Base-by-base conservation (phyloP, 2,329 filamentous ascomycete genomes). In the Uncinocarpus reesii region DNA sequence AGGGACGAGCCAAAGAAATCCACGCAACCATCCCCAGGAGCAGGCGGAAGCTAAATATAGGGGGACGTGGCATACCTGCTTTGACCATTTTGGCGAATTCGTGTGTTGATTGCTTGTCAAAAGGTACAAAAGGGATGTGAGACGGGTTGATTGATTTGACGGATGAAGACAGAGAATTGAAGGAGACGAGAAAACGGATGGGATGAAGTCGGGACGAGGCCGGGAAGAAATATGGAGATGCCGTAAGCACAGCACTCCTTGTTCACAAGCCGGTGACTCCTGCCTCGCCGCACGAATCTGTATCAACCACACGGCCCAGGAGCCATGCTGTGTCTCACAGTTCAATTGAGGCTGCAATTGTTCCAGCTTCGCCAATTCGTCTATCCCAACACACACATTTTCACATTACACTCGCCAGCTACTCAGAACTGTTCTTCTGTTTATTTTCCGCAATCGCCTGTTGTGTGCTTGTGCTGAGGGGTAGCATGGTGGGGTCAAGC, bases 31-130 rank as follows among this genome's bases (percentile, higher is more conserved):
- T 4, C 15, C 16, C 16, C 28, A 15, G 24, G n/a, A 11, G 21
- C 16, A 45, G 20, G 45, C 26, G 26, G 28, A 41, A 44, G 24
- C 40, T 28, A 28, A 20, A 29, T 20, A 36, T 28, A 56, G 49
- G 49, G 46, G 52, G 23, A 47, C 43, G 43, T 20, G 28, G 79
- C 84, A 66, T 80, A 94, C 87, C 86, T 75, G 90, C 89, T 80
- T 95, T 95, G 78, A 95, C 89, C 89, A 95, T 95, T 81, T 81
- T 95, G 84, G 74, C 73, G 74, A 73, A 74, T 71, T 65, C 59
- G 64, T 31, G 28, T 42, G 10, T 32, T 31, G 11, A 38, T 32
- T 31, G 10, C 16, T 31, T 31, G 26, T 28, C 8, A 11, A 18
- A 13, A 11, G n/a, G 5, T 28, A 7, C 7, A n/a, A n/a, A n/a